A percentile compares a stretch with the other conserved stretches of the same genome.
Evolutionary conservation across 2,329 filamentous ascomycete genomes (phyloP).

Genomic region (Remersonia thermophila): DNA sequence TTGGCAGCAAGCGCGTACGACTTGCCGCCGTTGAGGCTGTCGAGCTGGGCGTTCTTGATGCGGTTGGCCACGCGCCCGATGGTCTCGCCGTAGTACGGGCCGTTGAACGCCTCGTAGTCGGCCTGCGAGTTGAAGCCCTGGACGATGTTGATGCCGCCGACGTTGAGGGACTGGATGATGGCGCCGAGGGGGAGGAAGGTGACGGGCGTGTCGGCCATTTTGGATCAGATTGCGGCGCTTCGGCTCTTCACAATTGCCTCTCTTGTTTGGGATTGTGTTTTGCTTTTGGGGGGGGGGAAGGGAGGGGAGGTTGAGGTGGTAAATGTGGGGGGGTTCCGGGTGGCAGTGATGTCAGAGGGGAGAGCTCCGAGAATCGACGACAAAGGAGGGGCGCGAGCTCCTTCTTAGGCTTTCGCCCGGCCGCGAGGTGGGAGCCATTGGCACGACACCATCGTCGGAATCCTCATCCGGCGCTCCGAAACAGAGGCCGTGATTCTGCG

Average conservation of each 20-base stretch:
- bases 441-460: no score
- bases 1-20: slow-evolving; percentile 62
- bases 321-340: no score
- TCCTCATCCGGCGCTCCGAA: background rate
- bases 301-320: background rate
- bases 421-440: no score
- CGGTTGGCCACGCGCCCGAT: slow-evolving; percentile 82
- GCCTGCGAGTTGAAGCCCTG: slow-evolving; percentile 68
- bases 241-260: no score
- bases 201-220: slow-evolving; percentile 38
- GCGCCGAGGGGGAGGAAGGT: slow-evolving; percentile 64
- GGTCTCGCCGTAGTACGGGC: slow-evolving; percentile 79
- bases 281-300: no score
- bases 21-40: slow-evolving; percentile 54
- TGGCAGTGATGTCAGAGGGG: no score
- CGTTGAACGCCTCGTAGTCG: slow-evolving; percentile 64
- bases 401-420: no score
- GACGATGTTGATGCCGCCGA: slow-evolving; percentile 76
- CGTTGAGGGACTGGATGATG: slow-evolving; percentile 67
- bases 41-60: slow-evolving; percentile 58
- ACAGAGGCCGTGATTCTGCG: no score
- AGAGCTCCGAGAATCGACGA: no score
- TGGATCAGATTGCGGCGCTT: no score
- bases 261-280: background rate
- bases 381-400: no score